phyloP scores from a whole-genome alignment of 2,329 filamentous ascomycete genomes.

The Septoria linicola region DNA sequence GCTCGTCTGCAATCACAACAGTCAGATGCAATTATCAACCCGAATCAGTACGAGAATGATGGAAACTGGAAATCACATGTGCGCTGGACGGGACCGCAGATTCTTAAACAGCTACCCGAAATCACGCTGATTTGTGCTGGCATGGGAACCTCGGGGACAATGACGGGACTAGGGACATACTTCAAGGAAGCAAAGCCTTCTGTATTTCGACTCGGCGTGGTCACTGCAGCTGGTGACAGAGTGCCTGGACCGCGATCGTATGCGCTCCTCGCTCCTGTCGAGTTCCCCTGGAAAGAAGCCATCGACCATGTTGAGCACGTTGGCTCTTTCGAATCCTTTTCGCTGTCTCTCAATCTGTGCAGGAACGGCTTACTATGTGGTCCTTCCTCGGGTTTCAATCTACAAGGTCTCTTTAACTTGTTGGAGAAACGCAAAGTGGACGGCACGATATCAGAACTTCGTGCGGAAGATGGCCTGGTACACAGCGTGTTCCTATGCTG shows the following conservation, averaged over 20 bases:
- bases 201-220: conserved; percentile 45
- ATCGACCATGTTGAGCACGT: conserved; percentile 60
- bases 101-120: conserved; percentile 71
- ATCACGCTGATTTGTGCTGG: conserved; percentile 82
- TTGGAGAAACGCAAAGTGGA: conserved; percentile 51
- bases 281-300: conserved; percentile 59
- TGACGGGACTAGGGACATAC: conserved; percentile 70
- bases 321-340: conserved; percentile 55
- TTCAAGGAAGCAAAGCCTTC: conserved; percentile 51
- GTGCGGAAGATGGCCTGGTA: conserved; percentile 48
- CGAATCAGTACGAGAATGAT: conserved; percentile 82
- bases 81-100: conserved; percentile 79
- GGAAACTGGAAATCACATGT: conserved; percentile 85
- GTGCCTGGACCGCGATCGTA: conserved; percentile 60
- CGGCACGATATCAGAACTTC: conserved; percentile 47
- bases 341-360: conserved; percentile 54
- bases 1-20: conserved; percentile 47
- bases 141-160: conserved; percentile 89
- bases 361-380: conserved; percentile 60
- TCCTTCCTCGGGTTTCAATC: conserved; percentile 60
- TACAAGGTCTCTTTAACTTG: conserved; percentile 54
- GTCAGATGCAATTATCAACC: conserved; percentile 50
- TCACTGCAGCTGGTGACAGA: conserved; percentile 57
- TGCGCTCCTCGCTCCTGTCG: conserved; percentile 50
- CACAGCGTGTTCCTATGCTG: conserved; percentile 62